A percentile compares a stretch with the other conserved stretches of the same genome.
Conservation (phyloP, 2,329 filamentous ascomycete genomes). For the Pyrenochaeta sp. region DNA sequence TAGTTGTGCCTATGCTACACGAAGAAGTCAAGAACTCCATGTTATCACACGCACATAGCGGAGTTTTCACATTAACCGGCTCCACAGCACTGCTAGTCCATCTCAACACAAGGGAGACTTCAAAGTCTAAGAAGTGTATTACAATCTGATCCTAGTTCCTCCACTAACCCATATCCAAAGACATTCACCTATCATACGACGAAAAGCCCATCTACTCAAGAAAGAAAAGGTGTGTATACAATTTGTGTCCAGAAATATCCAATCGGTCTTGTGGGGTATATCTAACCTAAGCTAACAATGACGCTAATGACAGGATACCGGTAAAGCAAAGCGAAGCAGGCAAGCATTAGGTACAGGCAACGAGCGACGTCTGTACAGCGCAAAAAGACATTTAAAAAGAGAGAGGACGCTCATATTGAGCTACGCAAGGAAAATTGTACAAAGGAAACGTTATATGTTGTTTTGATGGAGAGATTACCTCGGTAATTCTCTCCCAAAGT, state of each 20-base stretch:
- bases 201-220: not conserved
- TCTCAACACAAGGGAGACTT: not conserved
- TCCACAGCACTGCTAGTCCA: not conserved
- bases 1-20: too few relatives aligned
- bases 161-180: not conserved
- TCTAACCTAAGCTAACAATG: slow-evolving; percentile 1
- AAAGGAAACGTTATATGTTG: not conserved
- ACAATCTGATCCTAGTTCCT: not conserved
- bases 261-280: slow-evolving; percentile 4
- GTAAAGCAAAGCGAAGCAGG: not conserved
- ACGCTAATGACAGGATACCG: slow-evolving; percentile 1
- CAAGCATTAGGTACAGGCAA: slow-evolving; percentile 1
- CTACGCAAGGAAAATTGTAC: not conserved
- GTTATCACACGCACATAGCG: too few relatives aligned
- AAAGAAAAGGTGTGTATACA: not conserved
- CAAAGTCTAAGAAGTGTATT: not conserved
- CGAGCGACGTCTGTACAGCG: not conserved
- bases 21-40: too few relatives aligned
- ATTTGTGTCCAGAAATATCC: slow-evolving; percentile 1
- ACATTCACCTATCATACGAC: not conserved
- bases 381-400: not conserved
- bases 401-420: not conserved
- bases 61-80: not conserved
- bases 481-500: slow-evolving; percentile 42
- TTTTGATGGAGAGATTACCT: slow-evolving; percentile 5